Conservation (phyloP, 306 rosid species). For the Lathyrus oleraceus region DNA sequence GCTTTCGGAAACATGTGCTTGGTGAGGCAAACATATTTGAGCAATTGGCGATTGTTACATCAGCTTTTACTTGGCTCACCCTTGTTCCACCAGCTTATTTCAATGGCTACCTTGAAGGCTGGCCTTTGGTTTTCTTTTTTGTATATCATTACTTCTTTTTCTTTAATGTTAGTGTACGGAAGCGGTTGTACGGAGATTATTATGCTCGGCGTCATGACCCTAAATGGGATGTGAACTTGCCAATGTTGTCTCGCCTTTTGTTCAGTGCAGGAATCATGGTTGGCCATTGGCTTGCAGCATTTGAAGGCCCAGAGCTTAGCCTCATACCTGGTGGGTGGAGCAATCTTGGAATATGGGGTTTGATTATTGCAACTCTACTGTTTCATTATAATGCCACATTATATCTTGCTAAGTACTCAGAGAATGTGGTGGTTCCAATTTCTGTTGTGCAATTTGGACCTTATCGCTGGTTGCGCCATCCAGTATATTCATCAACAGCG, state of each 20-base stretch:
- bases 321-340: constrained; percentile 69
- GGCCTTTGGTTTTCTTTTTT: constrained; percentile 89
- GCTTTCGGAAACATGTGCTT: constrained; percentile 61
- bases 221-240: constrained; percentile 76
- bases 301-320: constrained; percentile 93
- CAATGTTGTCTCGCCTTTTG: constrained; percentile 61
- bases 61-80: constrained; percentile 91
- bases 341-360: constrained; percentile 67
- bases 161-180: constrained; percentile 84
- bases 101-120: constrained; percentile 94
- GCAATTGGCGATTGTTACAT: constrained; percentile 77
- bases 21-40: constrained; percentile 76
- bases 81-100: constrained; percentile 84
- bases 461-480: constrained; percentile 90
- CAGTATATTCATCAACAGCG: constrained; percentile 77
- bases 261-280: constrained; percentile 67
- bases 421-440: constrained; percentile 84
- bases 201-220: constrained; percentile 75
- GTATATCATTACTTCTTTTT: constrained; percentile 91
- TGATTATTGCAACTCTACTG: constrained; percentile 60
- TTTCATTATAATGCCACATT: constrained; percentile 84
- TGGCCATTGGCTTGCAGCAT: constrained; percentile 93
- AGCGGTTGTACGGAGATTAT: constrained; percentile 83
- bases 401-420: constrained; percentile 87
- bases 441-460: constrained; percentile 95